Evolutionary conservation across 1,139 yeast genomes (phyloP), one percentile per base, ranked within the genome.

Genomic region (Debaryomyces subglobosus): DNA sequence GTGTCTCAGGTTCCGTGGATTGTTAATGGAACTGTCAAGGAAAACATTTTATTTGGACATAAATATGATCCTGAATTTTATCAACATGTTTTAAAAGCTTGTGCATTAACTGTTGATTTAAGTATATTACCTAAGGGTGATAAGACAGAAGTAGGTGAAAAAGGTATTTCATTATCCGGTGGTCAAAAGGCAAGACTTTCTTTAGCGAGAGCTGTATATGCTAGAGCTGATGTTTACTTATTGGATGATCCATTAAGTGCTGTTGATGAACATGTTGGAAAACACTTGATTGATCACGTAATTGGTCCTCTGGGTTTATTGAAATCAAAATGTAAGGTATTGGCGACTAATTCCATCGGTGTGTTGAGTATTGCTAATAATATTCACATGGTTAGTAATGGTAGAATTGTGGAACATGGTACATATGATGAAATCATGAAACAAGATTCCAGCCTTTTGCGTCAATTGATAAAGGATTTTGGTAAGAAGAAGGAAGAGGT

Each of bases 121-220:
- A 80, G 79, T 24, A 82, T 86, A 33, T 74, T 94, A 46, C 89
- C 96, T 3, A 89, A 89, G 62, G 97, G 98, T 44, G 98, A 94
- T 65, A 74, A 76, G 48, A 92, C 99, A 2, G 81, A 88, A 60
- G 98, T 94, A 45, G 99, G 99, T 54, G 99, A 94, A 70, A 94
- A 92, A 71, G 99, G 99, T 59, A 90, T 94, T 49, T 89, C 97
- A 12, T 76, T 94, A 49, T 89, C 97, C 43, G 99, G 99, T 51
- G 99, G 99, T 42, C 98, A 94, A 68, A 94, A 92, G 74, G 97
- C 98, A 1, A 84, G 99, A 68, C 73, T 94, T 46, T 84, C 96
- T 2, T 78, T 94, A 53, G 98, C 98, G 1, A 82, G 99, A 67
- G 97, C 98, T 23, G 97, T 94, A 7, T 94, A 94, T 67, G 85